These are phyloP conservation scores for Anisodus acutangulus DNA, from an alignment of 257 asterid genomes.

Conservation along the genomic window DNA sequence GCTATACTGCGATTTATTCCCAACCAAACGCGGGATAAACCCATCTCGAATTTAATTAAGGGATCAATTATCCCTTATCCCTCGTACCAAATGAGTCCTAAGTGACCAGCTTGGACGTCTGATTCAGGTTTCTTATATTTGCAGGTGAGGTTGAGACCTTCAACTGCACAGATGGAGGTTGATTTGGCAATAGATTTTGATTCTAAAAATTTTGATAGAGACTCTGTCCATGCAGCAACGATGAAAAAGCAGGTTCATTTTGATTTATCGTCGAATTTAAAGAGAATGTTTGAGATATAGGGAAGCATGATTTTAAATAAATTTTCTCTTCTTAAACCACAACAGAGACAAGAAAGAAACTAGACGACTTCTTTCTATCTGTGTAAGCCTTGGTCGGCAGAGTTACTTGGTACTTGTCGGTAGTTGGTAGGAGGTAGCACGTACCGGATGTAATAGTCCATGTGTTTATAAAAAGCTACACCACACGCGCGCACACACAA, in stretches of 20 bases:
- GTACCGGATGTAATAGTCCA: background rate
- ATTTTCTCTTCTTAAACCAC: background rate
- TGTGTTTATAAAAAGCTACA: background rate
- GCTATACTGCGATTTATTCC: too few species aligned
- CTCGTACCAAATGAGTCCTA: too few species aligned
- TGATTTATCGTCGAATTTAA: too few species aligned
- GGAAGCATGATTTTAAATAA: background rate
- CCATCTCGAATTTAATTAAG: too few species aligned
- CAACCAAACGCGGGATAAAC: too few species aligned
- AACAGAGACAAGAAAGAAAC: background rate
- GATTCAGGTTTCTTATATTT: background rate
- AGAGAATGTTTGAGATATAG: too few species aligned
- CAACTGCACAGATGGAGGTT: constrained; percentile 65
- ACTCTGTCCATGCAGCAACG: constrained; percentile 47
- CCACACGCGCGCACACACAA: background rate
- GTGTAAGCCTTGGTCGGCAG: background rate
- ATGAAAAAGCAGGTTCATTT: constrained; percentile 63
- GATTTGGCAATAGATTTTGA: constrained; percentile 70
- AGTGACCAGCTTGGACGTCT: background rate
- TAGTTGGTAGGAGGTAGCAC: background rate
- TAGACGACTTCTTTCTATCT: background rate
- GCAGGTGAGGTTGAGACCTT: constrained; percentile 82
- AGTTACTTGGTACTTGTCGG: background rate
- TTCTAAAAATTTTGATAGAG: constrained; percentile 63
- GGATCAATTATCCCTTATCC: too few species aligned